Percentiles rank a stretch among this genome's conserved stretches.
phyloP scores from a whole-genome alignment of 2,329 filamentous ascomycete genomes.

The Orbilia brochopaga region DNA sequence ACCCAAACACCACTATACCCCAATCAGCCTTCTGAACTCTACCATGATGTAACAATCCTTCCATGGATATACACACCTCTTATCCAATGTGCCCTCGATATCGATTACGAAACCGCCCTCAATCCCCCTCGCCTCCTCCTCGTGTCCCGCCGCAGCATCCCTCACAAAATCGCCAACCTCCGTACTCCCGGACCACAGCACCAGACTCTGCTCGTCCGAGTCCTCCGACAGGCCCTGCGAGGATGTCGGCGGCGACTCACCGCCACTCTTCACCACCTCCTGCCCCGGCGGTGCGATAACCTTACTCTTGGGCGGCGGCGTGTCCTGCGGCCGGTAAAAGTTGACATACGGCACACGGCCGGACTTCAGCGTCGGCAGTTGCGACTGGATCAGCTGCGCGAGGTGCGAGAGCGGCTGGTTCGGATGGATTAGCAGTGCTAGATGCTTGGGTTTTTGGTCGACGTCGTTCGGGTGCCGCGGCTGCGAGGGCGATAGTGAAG shows the following conservation, averaged over 20 bases:
- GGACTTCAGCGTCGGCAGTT: slow-evolving; percentile 72
- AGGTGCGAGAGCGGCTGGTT: slow-evolving; percentile 91
- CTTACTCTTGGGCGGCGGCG: slow-evolving; percentile 18
- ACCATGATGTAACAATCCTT: too few species aligned
- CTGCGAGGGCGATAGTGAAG: slow-evolving; percentile 13
- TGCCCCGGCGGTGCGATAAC: slow-evolving; percentile 57
- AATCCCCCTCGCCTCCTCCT: slow-evolving; percentile 57
- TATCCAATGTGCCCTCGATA: slow-evolving; percentile 70
- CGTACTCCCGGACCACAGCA: slow-evolving; percentile 85
- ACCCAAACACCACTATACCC: slow-evolving; percentile 64
- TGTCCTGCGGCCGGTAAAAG: slow-evolving; percentile 78
- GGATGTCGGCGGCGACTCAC: slow-evolving; percentile 69
- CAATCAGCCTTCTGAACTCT: background rate
- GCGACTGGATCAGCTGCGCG: slow-evolving; percentile 84
- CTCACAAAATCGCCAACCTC: slow-evolving; percentile 94
- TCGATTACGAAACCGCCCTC: slow-evolving; percentile 70
- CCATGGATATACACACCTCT: slow-evolving; percentile 15
- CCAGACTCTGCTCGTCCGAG: slow-evolving; percentile 67
- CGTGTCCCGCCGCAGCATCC: slow-evolving; percentile 80
- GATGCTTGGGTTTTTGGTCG: slow-evolving; percentile 63
- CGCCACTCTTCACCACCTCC: slow-evolving; percentile 72
- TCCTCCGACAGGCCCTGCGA: slow-evolving; percentile 58
- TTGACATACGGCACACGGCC: slow-evolving; percentile 74
- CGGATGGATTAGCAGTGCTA: slow-evolving; percentile 84
- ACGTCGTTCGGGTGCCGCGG: slow-evolving; percentile 7